phyloP scores from a whole-genome alignment of 352 stramenopile species.

The Thalassiosira sp. region DNA sequence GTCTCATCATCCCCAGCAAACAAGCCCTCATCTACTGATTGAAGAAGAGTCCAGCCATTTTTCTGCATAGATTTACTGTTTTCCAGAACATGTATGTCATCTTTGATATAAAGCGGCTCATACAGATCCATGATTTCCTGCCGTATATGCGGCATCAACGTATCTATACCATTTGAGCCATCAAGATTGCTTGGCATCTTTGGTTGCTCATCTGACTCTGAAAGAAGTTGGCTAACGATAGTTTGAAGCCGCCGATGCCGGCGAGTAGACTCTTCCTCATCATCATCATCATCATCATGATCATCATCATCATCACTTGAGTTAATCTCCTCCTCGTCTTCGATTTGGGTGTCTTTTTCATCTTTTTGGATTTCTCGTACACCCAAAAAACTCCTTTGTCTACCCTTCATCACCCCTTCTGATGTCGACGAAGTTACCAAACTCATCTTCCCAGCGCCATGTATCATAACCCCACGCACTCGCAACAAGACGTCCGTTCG shows the following conservation, averaged over 20 bases:
- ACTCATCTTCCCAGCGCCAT: constrained; percentile 74
- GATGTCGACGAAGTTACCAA: constrained; percentile 52
- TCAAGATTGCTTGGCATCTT: not conserved
- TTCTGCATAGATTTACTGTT: constrained; percentile 22
- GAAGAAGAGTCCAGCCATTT: constrained; percentile 34
- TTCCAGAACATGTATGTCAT: constrained; percentile 5
- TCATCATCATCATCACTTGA: not conserved
- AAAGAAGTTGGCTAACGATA: constrained; percentile 11
- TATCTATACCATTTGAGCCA: not conserved
- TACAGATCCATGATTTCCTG: constrained; percentile 50
- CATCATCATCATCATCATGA: constrained; percentile 37
- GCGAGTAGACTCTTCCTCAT: constrained; percentile 11
- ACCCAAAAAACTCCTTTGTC: constrained; percentile 40
- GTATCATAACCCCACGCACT: constrained; percentile 75
- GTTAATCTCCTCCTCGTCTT: not conserved
- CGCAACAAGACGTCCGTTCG: constrained; percentile 67
- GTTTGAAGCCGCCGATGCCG: constrained; percentile 11
- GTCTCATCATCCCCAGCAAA: constrained; percentile 3
- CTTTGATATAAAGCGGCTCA: constrained; percentile 27
- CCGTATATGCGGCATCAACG: constrained; percentile 37
- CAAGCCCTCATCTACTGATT: not conserved
- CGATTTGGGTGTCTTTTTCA: not conserved
- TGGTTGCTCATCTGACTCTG: constrained; percentile 1
- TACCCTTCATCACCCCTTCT: not conserved
- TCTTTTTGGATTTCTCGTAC: constrained; percentile 25